Evolutionary conservation across 805 yeast species (phyloP), one percentile per base, ranked within the genome.

Genomic region (Tetrapisispora taiwanensis): DNA sequence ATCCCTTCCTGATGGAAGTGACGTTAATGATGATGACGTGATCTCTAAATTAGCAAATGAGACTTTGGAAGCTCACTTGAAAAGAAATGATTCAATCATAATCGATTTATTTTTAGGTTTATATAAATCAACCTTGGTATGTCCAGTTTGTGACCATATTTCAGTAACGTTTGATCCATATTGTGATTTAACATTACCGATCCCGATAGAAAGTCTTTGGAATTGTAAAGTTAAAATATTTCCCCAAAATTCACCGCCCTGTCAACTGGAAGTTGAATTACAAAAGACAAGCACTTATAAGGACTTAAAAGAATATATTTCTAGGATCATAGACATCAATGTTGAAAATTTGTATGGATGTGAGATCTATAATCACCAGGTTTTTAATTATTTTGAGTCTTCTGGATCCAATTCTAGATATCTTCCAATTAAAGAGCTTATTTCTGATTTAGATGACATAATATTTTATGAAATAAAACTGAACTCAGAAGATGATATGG

Each of bases 141-240:
- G 98, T 58, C 97, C 97, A 0, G 79, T 66, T 8, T 92, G 98
- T 63, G 59, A 72, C 17, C 81, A 81, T 52, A 75, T 84, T 7
- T 82, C 94, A 24, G 74, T 90, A 22, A 89, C 97, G 0, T 92
- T 89, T 65, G 98, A 90, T 60, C 97, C 98, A 0, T 90, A 79
- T 58, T 86, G 79, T 65, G 96, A 88, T 57, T 66, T 90, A 50
- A 88, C 98, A 0, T 66, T 90, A 36, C 97, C 97, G 0, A 68
- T 90, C 20, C 97, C 97, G 0, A 76, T 81, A 2, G 75, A 76
- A 39, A 75, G 79, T 41, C 69, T 73, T 39, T 89, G 97, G 95
- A 65, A 68, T 28, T 81, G 79, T 34, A 72, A 72, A 18, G 70
- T 90, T 30, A 68, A 74, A 1, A 65, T 86, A 15, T 73, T 88